These are phyloP conservation scores for Aspergillus japonicus DNA, from an alignment of 2,329 filamentous ascomycete genomes.

Conservation along the genomic window DNA sequence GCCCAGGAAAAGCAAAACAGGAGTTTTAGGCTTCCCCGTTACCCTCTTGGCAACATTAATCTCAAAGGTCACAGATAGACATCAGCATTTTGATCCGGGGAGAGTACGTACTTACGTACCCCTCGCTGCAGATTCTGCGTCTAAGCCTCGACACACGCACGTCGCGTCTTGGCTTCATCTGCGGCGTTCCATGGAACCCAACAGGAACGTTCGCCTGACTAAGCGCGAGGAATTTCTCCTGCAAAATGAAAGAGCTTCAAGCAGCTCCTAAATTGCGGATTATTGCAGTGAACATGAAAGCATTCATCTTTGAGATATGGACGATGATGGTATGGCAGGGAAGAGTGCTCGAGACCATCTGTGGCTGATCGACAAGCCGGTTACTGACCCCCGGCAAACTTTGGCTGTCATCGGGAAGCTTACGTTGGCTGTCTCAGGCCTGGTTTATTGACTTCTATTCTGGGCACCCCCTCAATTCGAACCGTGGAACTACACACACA, in stretches of 20 bases:
- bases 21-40: constrained; percentile 12
- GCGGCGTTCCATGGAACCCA: neutral
- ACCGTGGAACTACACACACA: neutral
- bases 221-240: neutral
- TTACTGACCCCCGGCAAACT: neutral
- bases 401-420: neutral
- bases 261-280: neutral
- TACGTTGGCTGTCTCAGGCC: neutral
- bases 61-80: neutral
- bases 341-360: neutral
- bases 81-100: neutral
- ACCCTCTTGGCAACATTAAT: constrained; percentile 6
- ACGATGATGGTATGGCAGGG: too few species aligned
- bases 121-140: neutral
- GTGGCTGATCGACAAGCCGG: neutral
- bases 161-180: neutral
- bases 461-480: neutral
- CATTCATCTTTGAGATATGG: too few species aligned
- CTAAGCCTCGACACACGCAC: neutral
- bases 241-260: neutral
- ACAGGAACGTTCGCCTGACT: neutral
- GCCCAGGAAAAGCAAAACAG: neutral
- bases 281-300: neutral
- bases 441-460: neutral
- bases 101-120: neutral